A percentile compares a stretch with the other conserved stretches of the same genome.
Conservation (phyloP, 2,329 filamentous ascomycete genomes). For the Colletotrichum tanaceti region DNA sequence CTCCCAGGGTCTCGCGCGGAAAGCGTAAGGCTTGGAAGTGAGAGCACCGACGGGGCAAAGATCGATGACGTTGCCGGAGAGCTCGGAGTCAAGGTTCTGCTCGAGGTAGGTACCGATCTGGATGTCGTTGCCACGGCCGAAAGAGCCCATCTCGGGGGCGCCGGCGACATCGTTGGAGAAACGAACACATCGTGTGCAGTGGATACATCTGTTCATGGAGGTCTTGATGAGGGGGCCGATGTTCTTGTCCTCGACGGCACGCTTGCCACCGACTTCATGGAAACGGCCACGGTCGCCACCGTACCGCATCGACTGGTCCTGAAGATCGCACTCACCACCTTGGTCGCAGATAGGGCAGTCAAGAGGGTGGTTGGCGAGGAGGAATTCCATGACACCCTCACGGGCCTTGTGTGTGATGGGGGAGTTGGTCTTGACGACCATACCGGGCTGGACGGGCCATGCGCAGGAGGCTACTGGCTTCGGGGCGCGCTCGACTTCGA, state of each 20-base stretch:
- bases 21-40: slow-evolving; percentile 97
- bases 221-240: slow-evolving; percentile 98
- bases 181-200: slow-evolving; percentile 97
- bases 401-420: slow-evolving; percentile 96
- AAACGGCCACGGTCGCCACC: slow-evolving; percentile 95
- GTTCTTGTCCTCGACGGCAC: slow-evolving; percentile 99
- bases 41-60: slow-evolving; percentile 97
- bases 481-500: slow-evolving; percentile 95
- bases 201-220: slow-evolving; percentile 99
- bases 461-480: slow-evolving; percentile 99
- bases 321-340: slow-evolving; percentile 97
- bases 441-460: slow-evolving; percentile 97
- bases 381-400: slow-evolving; percentile 99
- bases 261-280: slow-evolving; percentile 95
- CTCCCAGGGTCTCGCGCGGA: slow-evolving; percentile 97
- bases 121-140: slow-evolving; percentile 94
- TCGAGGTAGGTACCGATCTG: slow-evolving; percentile 99
- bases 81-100: slow-evolving; percentile 89
- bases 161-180: slow-evolving; percentile 98
- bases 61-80: slow-evolving; percentile 98
- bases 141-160: slow-evolving; percentile 93
- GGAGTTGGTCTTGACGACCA: slow-evolving; percentile 99
- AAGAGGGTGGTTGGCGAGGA: slow-evolving; percentile 94
- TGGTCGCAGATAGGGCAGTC: slow-evolving; percentile 99
- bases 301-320: slow-evolving; percentile 99